Evolutionary conservation across 306 rosid genomes (phyloP).

Genomic region (apple (Malus domestica)): ASM211411v1 NC_041798.1:32536001-32536500

Average conservation of each 20-base stretch:
- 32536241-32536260: slow-evolving; percentile 93
- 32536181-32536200: slow-evolving; percentile 71
- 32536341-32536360: not conserved
- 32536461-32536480: not conserved
- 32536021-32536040: slow-evolving; percentile 12
- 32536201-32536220: slow-evolving; percentile 64
- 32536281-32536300: slow-evolving; percentile 84
- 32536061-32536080: slow-evolving; percentile 96
- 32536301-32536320: slow-evolving; percentile 37
- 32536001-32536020: slow-evolving; percentile 12
- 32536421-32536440: not conserved
- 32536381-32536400: not conserved
- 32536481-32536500: not conserved
- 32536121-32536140: slow-evolving; percentile 75
- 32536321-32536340: not conserved
- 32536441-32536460: no score
- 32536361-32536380: not conserved
- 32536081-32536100: slow-evolving; percentile 99
- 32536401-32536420: not conserved
- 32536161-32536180: slow-evolving; percentile 58
- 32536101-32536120: slow-evolving; percentile 95
- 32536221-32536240: slow-evolving; percentile 85
- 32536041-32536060: slow-evolving; percentile 57
- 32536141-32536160: slow-evolving; percentile 52
- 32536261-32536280: slow-evolving; percentile 98